These are phyloP conservation scores for Epicoccum nigrum DNA, from an alignment of 2,329 filamentous ascomycete genomes.

Conservation along the genomic window DNA sequence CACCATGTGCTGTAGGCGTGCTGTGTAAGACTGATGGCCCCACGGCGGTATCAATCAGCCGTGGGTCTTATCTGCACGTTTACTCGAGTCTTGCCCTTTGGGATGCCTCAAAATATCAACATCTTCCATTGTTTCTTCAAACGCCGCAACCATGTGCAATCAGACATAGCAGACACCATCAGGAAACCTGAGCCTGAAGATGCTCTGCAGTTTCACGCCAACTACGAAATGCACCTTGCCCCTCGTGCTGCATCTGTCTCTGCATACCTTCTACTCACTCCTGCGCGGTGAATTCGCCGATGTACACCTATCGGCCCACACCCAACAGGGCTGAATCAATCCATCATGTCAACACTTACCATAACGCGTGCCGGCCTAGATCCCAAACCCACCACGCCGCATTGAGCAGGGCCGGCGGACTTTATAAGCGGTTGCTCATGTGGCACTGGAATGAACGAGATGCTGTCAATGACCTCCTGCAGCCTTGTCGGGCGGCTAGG, in stretches of 20 bases:
- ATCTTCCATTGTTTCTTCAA: too few relatives aligned
- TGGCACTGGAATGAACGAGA: conserved; percentile 6
- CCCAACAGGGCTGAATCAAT: conserved; percentile 13
- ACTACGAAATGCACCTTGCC: too few relatives aligned
- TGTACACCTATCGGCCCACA: conserved; percentile 18
- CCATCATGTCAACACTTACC: conserved; percentile 13
- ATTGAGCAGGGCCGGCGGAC: conserved; percentile 11
- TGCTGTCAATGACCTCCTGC: conserved; percentile 13
- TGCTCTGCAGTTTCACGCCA: too few relatives aligned
- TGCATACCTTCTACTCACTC: background rate
- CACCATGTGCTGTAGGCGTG: too few relatives aligned
- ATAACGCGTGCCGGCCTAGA: conserved; percentile 5
- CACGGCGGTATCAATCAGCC: conserved; percentile 10
- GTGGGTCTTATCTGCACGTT: conserved; percentile 8
- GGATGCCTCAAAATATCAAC: background rate
- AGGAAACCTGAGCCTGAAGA: background rate
- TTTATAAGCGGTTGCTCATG: conserved; percentile 17
- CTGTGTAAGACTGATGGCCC: background rate
- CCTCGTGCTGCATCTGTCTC: background rate
- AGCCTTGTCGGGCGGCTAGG: conserved; percentile 19
- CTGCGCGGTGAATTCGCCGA: conserved; percentile 18
- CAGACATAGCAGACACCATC: background rate
- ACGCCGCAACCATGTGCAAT: background rate
- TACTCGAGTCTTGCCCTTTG: conserved; percentile 1
- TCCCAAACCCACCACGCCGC: conserved; percentile 18